phyloP scores from a whole-genome alignment of 106 monocot genomes.

The Phalaenopsis aphrodite region DNA sequence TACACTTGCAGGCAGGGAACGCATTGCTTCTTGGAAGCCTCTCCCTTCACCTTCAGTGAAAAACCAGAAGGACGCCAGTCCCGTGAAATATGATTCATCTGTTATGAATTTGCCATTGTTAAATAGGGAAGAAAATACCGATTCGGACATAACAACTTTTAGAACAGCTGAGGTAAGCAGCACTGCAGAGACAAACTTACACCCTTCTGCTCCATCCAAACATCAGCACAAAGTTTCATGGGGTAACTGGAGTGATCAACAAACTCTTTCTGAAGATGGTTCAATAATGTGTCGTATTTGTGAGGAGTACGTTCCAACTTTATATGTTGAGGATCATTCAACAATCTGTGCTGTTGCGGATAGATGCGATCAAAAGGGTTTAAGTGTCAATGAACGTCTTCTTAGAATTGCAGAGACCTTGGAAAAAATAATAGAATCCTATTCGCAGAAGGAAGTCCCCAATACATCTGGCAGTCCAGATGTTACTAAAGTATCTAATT shows the following conservation, averaged over 20 bases:
- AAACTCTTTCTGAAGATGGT: constrained; percentile 54
- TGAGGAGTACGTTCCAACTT: constrained; percentile 93
- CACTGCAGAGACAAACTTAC: constrained; percentile 39
- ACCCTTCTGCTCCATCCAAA: constrained; percentile 43
- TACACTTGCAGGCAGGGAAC: constrained; percentile 41
- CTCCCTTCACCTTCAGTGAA: constrained; percentile 54
- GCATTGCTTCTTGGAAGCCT: constrained; percentile 80
- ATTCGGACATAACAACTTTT: constrained; percentile 13
- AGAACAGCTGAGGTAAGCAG: constrained; percentile 37
- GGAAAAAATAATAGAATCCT: constrained; percentile 73
- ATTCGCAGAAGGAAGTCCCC: constrained; percentile 47
- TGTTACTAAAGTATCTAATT: constrained; percentile 52
- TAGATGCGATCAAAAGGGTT: constrained; percentile 89
- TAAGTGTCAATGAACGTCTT: constrained; percentile 87
- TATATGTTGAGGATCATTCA: constrained; percentile 80
- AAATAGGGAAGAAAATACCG: constrained; percentile 15
- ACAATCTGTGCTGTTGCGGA: constrained; percentile 84
- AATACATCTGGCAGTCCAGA: constrained; percentile 66
- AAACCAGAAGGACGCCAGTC: constrained; percentile 32
- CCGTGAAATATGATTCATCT: constrained; percentile 24
- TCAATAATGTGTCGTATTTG: constrained; percentile 99
- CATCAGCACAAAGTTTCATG: constrained; percentile 79
- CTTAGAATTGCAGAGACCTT: constrained; percentile 74
- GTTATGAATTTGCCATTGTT: constrained; percentile 11
- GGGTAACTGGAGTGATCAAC: constrained; percentile 90